These are phyloP conservation scores for Calonectria naviculata DNA, from an alignment of 2,329 filamentous ascomycete genomes.

Conservation along the genomic window DNA sequence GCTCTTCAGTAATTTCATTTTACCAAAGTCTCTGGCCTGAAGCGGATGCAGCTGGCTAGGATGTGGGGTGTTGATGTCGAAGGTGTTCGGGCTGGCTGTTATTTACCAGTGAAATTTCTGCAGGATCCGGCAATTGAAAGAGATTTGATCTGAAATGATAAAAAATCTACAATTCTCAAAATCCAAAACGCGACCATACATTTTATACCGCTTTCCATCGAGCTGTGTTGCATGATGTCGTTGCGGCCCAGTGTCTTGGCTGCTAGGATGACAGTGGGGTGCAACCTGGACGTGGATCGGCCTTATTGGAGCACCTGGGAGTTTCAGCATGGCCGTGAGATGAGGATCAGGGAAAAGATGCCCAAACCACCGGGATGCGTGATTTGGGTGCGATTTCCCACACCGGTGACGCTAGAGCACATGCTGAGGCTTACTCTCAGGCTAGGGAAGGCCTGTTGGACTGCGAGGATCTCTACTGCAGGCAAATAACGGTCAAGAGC, in stretches of 20 bases:
- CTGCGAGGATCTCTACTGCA: neutral
- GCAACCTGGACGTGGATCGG: constrained; percentile 40
- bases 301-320: constrained; percentile 40
- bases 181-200: neutral
- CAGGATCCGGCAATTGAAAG: neutral
- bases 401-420: constrained; percentile 20
- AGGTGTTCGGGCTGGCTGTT: neutral
- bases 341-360: constrained; percentile 23
- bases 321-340: constrained; percentile 28
- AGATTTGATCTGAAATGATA: neutral
- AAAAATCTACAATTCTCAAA: too few species aligned
- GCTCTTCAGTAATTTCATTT: constrained; percentile 22
- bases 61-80: constrained; percentile 11
- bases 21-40: constrained; percentile 5
- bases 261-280: constrained; percentile 21
- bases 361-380: constrained; percentile 18
- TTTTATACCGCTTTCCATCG: constrained; percentile 28
- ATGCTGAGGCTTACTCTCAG: neutral
- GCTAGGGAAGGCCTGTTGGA: neutral
- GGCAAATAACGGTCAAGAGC: neutral
- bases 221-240: constrained; percentile 30
- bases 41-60: neutral
- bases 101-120: neutral
- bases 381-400: constrained; percentile 1
- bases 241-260: constrained; percentile 40